Conservation (phyloP, 2,329 filamentous ascomycete species). For the Dothistroma septosporum region DNA sequence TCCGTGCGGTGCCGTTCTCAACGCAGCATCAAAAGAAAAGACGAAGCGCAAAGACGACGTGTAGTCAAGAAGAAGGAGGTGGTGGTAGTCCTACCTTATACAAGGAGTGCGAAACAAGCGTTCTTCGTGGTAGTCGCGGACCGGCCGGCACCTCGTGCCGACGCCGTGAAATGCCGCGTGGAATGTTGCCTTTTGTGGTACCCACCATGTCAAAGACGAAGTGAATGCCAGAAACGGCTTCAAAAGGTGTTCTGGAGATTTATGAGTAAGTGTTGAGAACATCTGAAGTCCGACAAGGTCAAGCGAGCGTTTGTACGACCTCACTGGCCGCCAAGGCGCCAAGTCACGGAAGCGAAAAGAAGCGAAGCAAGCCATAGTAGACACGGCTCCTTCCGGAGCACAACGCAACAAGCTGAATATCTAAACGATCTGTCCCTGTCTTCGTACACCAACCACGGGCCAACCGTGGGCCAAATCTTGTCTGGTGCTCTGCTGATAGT, state of each 20-base stretch:
- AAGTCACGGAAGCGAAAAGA: too few species aligned
- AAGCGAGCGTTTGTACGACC: too few species aligned
- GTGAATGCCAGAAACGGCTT: too few species aligned
- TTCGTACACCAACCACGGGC: not conserved
- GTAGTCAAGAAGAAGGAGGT: not conserved
- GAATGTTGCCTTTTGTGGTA: not conserved
- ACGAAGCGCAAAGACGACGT: not conserved
- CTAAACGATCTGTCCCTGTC: not conserved
- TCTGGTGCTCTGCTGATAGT: not conserved
- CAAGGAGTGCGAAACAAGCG: not conserved
- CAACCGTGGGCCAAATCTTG: not conserved
- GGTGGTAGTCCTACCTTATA: not conserved
- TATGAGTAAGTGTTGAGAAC: too few species aligned
- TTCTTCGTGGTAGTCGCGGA: not conserved
- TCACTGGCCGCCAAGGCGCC: too few species aligned
- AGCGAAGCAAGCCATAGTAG: not conserved
- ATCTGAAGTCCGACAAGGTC: too few species aligned
- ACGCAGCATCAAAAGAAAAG: too few species aligned
- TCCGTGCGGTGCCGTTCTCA: too few species aligned
- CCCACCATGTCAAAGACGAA: too few species aligned
- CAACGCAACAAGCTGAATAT: not conserved
- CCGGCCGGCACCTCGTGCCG: not conserved
- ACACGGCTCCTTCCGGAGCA: not conserved
- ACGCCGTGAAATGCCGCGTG: not conserved
- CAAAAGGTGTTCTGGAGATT: too few species aligned